A percentile compares a stretch with the other conserved stretches of the same genome.
phyloP scores from a whole-genome alignment of 371 early-diverging fungal genomes.

The Rhizopus stolonifer region DNA sequence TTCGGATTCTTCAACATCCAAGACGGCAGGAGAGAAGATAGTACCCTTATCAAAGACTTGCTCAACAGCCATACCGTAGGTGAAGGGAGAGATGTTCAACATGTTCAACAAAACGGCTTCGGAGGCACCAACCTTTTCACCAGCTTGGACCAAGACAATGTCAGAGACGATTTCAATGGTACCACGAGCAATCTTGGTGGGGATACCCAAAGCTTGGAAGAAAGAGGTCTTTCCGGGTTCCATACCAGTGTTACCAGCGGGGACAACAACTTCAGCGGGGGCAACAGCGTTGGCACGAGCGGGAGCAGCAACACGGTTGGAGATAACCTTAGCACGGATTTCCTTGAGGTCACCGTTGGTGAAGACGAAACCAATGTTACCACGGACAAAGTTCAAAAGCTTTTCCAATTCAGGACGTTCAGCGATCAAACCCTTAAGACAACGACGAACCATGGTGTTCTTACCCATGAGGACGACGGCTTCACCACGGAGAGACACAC shows the following conservation, averaged over 20 bases:
- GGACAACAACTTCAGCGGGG: constrained; percentile 94
- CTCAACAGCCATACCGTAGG: constrained; percentile 96
- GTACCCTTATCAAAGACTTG: constrained; percentile 95
- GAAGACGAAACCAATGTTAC: constrained; percentile 99
- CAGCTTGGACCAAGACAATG: constrained; percentile 89
- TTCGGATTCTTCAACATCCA: constrained; percentile 91
- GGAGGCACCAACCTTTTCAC: constrained; percentile 97
- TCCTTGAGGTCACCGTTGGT: constrained; percentile 97
- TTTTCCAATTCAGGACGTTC: constrained; percentile 90
- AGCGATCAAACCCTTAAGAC: constrained; percentile 76
- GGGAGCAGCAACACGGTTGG: constrained; percentile 97
- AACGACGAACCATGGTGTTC: constrained; percentile 99
- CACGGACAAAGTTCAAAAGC: constrained; percentile 83
- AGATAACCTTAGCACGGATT: constrained; percentile 87
- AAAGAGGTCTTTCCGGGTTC: constrained; percentile 99
- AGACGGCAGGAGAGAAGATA: constrained; percentile 86
- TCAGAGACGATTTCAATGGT: constrained; percentile 99
- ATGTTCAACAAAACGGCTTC: constrained; percentile 99
- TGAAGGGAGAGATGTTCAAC: constrained; percentile 99
- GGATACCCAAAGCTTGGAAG: constrained; percentile 99
- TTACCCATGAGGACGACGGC: constrained; percentile 99
- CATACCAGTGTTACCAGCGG: constrained; percentile 99
- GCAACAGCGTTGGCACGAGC: constrained; percentile 99
- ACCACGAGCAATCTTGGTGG: constrained; percentile 99
- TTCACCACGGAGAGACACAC: constrained; percentile 89